Evolutionary conservation across 2,329 filamentous ascomycete genomes (phyloP).

Genomic region (Venturia aucupariae): DNA sequence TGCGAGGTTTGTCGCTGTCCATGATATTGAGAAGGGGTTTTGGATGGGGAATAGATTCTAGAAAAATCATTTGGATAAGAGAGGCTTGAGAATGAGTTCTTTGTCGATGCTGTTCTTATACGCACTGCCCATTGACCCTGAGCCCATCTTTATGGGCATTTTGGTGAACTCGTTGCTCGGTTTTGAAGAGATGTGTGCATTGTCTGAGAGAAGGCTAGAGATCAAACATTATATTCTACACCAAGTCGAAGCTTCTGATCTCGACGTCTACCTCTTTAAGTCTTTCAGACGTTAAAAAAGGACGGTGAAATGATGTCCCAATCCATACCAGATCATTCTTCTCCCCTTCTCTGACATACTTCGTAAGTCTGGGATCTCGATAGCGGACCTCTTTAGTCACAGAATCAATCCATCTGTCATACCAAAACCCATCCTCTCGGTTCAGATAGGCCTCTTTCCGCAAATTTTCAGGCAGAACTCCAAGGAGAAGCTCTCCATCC

Average conservation of each 20-base stretch:
- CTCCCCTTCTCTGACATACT: neutral
- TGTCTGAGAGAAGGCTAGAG: too few relatives aligned
- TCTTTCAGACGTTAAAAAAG: neutral
- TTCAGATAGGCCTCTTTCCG: neutral
- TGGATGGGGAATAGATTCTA: neutral
- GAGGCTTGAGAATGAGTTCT: neutral
- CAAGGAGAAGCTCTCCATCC: neutral
- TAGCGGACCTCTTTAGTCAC: neutral
- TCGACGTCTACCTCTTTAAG: neutral
- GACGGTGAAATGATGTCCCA: neutral
- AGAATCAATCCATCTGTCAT: neutral
- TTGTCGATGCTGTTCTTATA: neutral
- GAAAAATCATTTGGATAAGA: neutral
- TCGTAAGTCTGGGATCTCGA: neutral
- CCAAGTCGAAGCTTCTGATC: neutral
- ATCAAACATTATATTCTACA: too few relatives aligned
- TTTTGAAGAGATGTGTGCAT: too few relatives aligned
- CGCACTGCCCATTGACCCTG: too few relatives aligned
- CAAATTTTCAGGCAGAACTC: neutral
- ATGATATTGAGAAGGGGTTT: slow-evolving; percentile 22
- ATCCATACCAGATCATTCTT: neutral
- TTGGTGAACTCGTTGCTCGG: too few relatives aligned
- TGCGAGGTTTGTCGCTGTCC: slow-evolving; percentile 21
- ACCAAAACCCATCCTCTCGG: neutral
- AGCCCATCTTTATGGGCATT: too few relatives aligned